These are phyloP conservation scores for Cytospora leucostoma DNA, from an alignment of 2,329 filamentous ascomycete species.

Conservation along the genomic window DNA sequence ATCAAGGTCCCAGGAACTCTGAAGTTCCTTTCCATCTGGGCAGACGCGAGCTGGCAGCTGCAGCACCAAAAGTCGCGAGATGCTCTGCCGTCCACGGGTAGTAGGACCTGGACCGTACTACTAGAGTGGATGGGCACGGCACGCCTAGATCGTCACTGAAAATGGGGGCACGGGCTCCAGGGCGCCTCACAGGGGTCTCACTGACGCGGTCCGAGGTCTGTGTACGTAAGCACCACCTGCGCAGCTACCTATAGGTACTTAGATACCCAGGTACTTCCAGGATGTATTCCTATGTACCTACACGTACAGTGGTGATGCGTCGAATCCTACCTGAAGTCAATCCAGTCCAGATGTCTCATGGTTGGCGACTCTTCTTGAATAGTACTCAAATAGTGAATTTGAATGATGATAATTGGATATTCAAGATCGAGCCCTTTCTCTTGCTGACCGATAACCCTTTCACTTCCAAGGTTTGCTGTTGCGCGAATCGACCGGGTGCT, in stretches of 20 bases:
- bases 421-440: too few species aligned
- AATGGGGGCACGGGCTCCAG: conserved; percentile 1
- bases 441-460: neutral
- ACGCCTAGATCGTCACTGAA: conserved; percentile 16
- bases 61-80: conserved; percentile 12
- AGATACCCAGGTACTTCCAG: too few species aligned
- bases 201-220: neutral
- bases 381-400: too few species aligned
- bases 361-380: too few species aligned
- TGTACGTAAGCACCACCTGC: neutral
- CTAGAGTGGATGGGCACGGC: conserved; percentile 21
- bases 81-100: neutral
- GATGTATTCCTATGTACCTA: too few species aligned
- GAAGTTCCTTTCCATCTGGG: conserved; percentile 18
- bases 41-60: conserved; percentile 10
- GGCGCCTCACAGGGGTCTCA: neutral
- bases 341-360: too few species aligned
- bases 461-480: conserved; percentile 3
- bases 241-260: neutral
- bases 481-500: neutral
- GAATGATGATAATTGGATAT: too few species aligned
- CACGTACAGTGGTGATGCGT: too few species aligned
- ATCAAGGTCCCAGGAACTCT: conserved; percentile 19
- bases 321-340: too few species aligned
- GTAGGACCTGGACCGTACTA: too few species aligned